Evolutionary conservation across 169 alveolate species (phyloP).

Genomic region (Prorocentrum cordatum): DNA sequence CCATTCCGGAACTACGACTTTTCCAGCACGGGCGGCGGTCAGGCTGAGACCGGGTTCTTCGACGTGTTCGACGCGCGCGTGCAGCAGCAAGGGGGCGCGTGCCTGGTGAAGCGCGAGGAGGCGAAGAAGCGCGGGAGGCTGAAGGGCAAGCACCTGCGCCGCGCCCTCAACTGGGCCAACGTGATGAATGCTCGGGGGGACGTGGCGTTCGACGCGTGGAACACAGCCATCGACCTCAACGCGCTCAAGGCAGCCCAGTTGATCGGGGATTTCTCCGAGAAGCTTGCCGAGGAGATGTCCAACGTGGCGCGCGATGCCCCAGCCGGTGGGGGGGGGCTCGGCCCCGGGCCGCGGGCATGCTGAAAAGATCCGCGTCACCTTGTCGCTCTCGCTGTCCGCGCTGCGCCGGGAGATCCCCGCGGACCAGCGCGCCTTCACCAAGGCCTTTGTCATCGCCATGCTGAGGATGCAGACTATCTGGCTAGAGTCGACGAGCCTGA

Average conservation of each 20-base stretch:
- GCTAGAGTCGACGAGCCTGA: not conserved
- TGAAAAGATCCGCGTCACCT: not conserved
- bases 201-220: not conserved
- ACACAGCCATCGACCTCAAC: not conserved
- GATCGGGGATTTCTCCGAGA: not conserved
- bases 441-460: not conserved
- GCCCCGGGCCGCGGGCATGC: not conserved
- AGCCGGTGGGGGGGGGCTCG: not conserved
- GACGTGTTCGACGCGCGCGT: not conserved
- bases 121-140: not conserved
- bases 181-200: not conserved
- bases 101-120: not conserved
- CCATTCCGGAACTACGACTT: conserved; percentile 10
- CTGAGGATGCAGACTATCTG: not conserved
- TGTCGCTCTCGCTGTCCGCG: not conserved
- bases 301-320: not conserved
- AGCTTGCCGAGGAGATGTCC: not conserved
- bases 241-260: not conserved
- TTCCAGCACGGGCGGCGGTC: not conserved
- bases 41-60: not conserved
- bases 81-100: not conserved
- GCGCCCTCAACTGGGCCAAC: not conserved
- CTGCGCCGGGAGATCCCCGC: not conserved
- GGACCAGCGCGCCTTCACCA: not conserved
- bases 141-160: conserved; percentile 41